Evolutionary conservation across 2,329 filamentous ascomycete genomes (phyloP).

Genomic region (Fusarium sp.): DNA sequence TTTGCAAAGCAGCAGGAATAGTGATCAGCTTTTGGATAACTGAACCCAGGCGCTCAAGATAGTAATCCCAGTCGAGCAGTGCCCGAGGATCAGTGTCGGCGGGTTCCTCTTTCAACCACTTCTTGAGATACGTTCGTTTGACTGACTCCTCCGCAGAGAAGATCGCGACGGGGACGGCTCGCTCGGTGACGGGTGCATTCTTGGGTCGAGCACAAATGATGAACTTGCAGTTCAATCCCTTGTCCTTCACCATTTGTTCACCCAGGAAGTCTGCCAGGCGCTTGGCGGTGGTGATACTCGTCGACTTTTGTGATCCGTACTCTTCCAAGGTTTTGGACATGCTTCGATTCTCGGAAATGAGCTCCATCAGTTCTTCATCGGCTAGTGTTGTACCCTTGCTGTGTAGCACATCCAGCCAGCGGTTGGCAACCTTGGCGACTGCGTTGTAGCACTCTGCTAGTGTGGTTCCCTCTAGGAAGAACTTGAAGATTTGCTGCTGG

Average conservation of each 20-base stretch:
- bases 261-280: conserved; percentile 96
- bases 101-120: conserved; percentile 96
- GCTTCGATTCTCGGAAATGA: conserved; percentile 99
- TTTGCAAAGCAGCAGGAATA: conserved; percentile 96
- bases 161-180: conserved; percentile 95
- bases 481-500: conserved; percentile 99
- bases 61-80: conserved; percentile 97
- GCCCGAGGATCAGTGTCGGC: conserved; percentile 90
- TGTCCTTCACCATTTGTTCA: conserved; percentile 99
- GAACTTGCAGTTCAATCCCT: conserved; percentile 99
- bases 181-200: conserved; percentile 92
- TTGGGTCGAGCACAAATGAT: conserved; percentile 93
- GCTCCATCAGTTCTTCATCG: conserved; percentile 96
- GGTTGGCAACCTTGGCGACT: conserved; percentile 95
- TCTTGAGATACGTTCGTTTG: conserved; percentile 90
- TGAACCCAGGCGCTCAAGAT: conserved; percentile 93
- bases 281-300: conserved; percentile 98
- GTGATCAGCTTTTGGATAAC: conserved; percentile 99
- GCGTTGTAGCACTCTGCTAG: conserved; percentile 90
- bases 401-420: conserved; percentile 96
- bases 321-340: conserved; percentile 98
- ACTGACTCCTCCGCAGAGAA: conserved; percentile 93
- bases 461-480: conserved; percentile 93
- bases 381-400: conserved; percentile 90
- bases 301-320: conserved; percentile 96